Conservation (phyloP, 73 alveolate genomes). For the Tetrahymena malaccensis region DNA sequence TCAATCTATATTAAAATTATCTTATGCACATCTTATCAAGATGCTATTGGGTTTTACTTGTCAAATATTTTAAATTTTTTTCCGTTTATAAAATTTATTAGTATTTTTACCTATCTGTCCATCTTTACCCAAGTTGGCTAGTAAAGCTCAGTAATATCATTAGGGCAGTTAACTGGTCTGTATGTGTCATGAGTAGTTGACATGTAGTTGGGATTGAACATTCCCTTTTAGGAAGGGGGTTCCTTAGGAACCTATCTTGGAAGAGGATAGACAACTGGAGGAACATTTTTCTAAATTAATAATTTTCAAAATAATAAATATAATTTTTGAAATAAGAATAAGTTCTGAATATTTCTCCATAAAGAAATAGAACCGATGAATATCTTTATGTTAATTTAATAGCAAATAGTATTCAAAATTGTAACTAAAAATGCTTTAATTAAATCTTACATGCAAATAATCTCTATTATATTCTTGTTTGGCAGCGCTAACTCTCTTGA, state of each 20-base stretch:
- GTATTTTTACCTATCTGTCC: conserved; percentile 56
- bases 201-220: conserved; percentile 44
- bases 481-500: conserved; percentile 44
- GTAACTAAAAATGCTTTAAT: background rate
- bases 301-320: background rate
- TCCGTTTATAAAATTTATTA: too few species aligned
- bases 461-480: conserved; percentile 58
- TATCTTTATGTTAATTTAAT: background rate
- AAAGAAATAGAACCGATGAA: background rate
- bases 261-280: conserved; percentile 34
- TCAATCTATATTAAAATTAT: background rate
- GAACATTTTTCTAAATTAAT: conserved; percentile 34
- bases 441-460: background rate
- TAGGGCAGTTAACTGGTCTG: conserved; percentile 26
- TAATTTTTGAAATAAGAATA: background rate
- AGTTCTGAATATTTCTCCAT: background rate
- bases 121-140: conserved; percentile 89
- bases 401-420: background rate
- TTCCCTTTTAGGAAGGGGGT: conserved; percentile 45
- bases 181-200: conserved; percentile 46
- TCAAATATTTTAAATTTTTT: too few species aligned
- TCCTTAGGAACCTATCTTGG: conserved; percentile 38
- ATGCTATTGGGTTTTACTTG: background rate
- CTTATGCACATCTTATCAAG: background rate
- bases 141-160: conserved; percentile 64